Evolutionary conservation across 2,329 filamentous ascomycete genomes (phyloP).

Genomic region (Chrysosporium keratinophilum): DNA sequence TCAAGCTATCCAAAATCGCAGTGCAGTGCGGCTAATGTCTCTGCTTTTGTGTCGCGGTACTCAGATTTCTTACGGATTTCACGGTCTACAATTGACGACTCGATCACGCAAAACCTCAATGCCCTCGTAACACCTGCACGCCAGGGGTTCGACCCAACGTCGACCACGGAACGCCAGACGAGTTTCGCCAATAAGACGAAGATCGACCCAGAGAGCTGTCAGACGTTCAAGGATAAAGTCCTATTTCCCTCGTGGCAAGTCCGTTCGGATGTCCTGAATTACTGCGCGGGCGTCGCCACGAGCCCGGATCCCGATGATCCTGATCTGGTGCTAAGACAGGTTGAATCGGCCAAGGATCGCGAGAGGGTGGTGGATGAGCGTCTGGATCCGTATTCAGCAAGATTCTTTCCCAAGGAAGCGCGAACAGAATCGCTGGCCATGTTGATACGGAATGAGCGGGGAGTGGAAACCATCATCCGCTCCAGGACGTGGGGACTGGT

Average conservation of each 20-base stretch:
- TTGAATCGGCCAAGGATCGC: slow-evolving; percentile 58
- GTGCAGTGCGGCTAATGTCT: slow-evolving; percentile 1
- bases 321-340: slow-evolving; percentile 57
- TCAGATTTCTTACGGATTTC: slow-evolving; percentile 85
- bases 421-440: slow-evolving; percentile 68
- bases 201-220: slow-evolving; percentile 55
- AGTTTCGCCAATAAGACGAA: slow-evolving; percentile 40
- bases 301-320: slow-evolving; percentile 81
- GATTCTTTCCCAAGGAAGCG: slow-evolving; percentile 64
- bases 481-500: slow-evolving; percentile 72
- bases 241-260: slow-evolving; percentile 83
- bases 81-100: slow-evolving; percentile 76
- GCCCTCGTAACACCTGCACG: slow-evolving; percentile 67
- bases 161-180: slow-evolving; percentile 55
- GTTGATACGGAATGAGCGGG: slow-evolving; percentile 61
- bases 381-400: slow-evolving; percentile 77
- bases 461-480: slow-evolving; percentile 65
- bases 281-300: slow-evolving; percentile 80
- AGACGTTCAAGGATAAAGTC: slow-evolving; percentile 61
- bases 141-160: slow-evolving; percentile 64
- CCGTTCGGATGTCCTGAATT: slow-evolving; percentile 71
- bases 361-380: slow-evolving; percentile 75
- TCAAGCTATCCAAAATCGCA: background rate
- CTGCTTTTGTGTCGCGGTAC: slow-evolving; percentile 9
- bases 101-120: slow-evolving; percentile 87